phyloP scores from a whole-genome alignment of 495 filamentous ascomycete species.

The Neurospora sp. region DNA sequence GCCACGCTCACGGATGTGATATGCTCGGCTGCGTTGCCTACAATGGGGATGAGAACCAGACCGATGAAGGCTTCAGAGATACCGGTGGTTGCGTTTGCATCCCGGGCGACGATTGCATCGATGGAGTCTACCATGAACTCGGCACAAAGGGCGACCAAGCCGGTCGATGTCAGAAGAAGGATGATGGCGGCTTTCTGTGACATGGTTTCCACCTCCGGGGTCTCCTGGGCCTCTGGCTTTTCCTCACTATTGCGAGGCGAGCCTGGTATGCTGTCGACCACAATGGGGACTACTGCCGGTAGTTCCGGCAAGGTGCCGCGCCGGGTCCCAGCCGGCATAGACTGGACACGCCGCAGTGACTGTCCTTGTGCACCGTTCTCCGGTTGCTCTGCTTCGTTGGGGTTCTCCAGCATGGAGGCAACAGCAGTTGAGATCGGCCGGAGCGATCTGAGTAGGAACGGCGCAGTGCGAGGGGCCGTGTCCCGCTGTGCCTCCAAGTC shows the following conservation, averaged over 20 bases:
- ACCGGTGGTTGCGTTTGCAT: constrained; percentile 27
- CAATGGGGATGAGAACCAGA: constrained; percentile 76
- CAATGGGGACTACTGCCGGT: constrained; percentile 11
- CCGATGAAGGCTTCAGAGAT: constrained; percentile 71
- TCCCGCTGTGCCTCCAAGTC: constrained; percentile 4
- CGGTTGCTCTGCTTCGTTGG: background rate
- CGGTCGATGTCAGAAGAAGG: constrained; percentile 65
- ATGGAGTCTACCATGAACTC: constrained; percentile 75
- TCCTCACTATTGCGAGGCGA: background rate
- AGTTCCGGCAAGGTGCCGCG: constrained; percentile 14
- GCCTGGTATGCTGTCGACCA: constrained; percentile 1
- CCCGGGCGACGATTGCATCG: constrained; percentile 45
- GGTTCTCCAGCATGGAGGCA: constrained; percentile 4
- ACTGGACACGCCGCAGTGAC: constrained; percentile 24
- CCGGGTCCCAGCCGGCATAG: constrained; percentile 29
- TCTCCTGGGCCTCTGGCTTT: constrained; percentile 9
- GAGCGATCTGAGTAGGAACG: constrained; percentile 42
- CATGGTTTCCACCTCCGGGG: constrained; percentile 31
- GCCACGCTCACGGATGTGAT: constrained; percentile 77
- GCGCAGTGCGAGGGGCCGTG: constrained; percentile 11
- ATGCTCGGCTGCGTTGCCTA: constrained; percentile 83
- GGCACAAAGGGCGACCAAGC: constrained; percentile 67
- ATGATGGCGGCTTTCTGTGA: constrained; percentile 61
- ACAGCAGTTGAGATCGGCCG: constrained; percentile 52
- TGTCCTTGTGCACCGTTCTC: constrained; percentile 16